Evolutionary conservation across 2,329 filamentous ascomycete genomes (phyloP).

Genomic region (Macrophomina pseudophaseolina): DNA sequence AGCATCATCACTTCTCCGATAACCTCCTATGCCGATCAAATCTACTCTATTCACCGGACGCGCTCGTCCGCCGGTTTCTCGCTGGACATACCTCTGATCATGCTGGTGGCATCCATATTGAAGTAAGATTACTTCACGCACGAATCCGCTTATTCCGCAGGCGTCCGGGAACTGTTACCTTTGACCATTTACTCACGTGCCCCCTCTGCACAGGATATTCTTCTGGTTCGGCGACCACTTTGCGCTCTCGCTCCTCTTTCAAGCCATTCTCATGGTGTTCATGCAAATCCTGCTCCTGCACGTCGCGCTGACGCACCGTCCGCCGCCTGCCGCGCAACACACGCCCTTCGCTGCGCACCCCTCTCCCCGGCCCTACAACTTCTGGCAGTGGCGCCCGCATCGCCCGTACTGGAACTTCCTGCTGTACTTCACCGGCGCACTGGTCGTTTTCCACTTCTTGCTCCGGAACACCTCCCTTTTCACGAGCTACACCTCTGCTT

Average conservation of each 20-base stretch:
- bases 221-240: conserved; percentile 70
- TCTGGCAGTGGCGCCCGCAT: conserved; percentile 80
- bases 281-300: conserved; percentile 65
- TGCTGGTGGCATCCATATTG: conserved; percentile 68
- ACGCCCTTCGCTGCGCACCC: conserved; percentile 64
- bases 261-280: conserved; percentile 64
- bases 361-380: conserved; percentile 70
- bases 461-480: conserved; percentile 66
- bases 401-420: conserved; percentile 83
- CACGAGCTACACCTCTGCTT: conserved; percentile 66
- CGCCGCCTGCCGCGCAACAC: conserved; percentile 44
- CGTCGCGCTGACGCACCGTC: conserved; percentile 64
- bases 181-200: background rate
- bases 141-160: background rate
- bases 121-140: conserved; percentile 51
- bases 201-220: conserved; percentile 55
- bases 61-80: conserved; percentile 68
- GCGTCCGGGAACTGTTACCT: conserved; percentile 25
- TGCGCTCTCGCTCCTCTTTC: conserved; percentile 62
- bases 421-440: conserved; percentile 66
- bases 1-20: conserved; percentile 67
- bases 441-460: conserved; percentile 70
- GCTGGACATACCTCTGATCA: conserved; percentile 69
- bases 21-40: conserved; percentile 70
- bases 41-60: conserved; percentile 65